A percentile compares a stretch with the other conserved stretches of the same genome.
phyloP scores from a whole-genome alignment of 2,329 filamentous ascomycete species.

The Cryphonectria nitschkei region DNA sequence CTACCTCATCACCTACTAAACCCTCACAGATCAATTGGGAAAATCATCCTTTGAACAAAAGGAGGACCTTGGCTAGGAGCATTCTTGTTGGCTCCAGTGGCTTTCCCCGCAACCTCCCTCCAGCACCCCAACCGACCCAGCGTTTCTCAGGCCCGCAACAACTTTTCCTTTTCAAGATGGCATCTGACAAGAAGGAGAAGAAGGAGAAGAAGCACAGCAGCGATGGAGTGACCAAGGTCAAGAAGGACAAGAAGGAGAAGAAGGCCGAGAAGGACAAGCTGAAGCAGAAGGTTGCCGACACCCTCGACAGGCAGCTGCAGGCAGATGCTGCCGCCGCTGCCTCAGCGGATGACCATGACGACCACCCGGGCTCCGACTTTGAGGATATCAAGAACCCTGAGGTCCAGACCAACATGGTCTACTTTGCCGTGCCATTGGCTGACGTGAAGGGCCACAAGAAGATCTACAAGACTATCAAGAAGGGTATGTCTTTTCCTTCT shows the following conservation, averaged over 20 bases:
- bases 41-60: not conserved
- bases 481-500: slow-evolving; percentile 49
- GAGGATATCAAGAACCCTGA: slow-evolving; percentile 47
- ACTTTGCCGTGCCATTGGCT: slow-evolving; percentile 80
- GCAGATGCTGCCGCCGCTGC: slow-evolving; percentile 56
- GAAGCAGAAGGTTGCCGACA: slow-evolving; percentile 59
- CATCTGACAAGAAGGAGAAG: slow-evolving; percentile 62
- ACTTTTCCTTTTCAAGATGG: slow-evolving; percentile 41
- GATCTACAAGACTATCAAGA: slow-evolving; percentile 67
- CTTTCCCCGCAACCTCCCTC: not conserved
- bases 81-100: not conserved
- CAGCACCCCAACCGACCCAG: not conserved
- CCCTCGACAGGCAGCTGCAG: slow-evolving; percentile 67
- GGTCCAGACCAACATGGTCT: slow-evolving; percentile 63
- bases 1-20: not conserved
- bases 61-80: not conserved
- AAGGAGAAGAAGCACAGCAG: slow-evolving; percentile 57
- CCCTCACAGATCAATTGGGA: too few relatives aligned
- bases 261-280: slow-evolving; percentile 77
- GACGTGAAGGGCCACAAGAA: slow-evolving; percentile 76
- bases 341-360: slow-evolving; percentile 48
- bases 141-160: not conserved
- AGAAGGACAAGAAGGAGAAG: slow-evolving; percentile 68
- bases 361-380: slow-evolving; percentile 34
- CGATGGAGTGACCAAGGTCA: slow-evolving; percentile 56